A percentile compares a stretch with the other conserved stretches of the same genome.
Conservation (phyloP, 2,329 filamentous ascomycete species). For the Neonectria coccinea region DNA sequence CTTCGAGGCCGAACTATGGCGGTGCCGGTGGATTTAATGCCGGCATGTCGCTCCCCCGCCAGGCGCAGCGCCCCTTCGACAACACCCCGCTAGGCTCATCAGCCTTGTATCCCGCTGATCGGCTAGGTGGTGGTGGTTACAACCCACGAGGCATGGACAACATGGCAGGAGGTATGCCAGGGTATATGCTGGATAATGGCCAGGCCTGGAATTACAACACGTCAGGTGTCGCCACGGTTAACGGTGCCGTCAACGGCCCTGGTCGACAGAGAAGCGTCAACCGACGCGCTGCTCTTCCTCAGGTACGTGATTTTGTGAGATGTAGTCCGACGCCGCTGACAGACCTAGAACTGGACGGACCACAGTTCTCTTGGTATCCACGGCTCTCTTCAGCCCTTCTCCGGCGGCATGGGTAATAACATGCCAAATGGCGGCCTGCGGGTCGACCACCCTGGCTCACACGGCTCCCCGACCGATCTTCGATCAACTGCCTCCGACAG, state of each 20-base stretch:
- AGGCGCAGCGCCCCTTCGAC: conserved; percentile 82
- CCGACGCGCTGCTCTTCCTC: conserved; percentile 73
- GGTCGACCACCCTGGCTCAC: conserved; percentile 56
- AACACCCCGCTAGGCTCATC: conserved; percentile 73
- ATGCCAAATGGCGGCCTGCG: conserved; percentile 58
- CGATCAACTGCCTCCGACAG: conserved; percentile 63
- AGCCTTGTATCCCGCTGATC: conserved; percentile 77
- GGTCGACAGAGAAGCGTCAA: conserved; percentile 67
- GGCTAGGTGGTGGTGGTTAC: conserved; percentile 69
- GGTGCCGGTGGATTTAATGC: conserved; percentile 62
- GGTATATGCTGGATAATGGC: conserved; percentile 73
- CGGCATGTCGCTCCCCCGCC: conserved; percentile 57
- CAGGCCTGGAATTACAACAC: conserved; percentile 83
- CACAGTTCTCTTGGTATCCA: conserved; percentile 58
- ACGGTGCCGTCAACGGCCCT: conserved; percentile 74
- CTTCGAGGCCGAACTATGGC: conserved; percentile 70
- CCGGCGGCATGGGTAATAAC: conserved; percentile 51
- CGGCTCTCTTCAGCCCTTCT: conserved; percentile 51
- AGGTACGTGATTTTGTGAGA: conserved; percentile 66
- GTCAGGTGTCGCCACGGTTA: conserved; percentile 72
- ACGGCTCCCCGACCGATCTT: conserved; percentile 55
- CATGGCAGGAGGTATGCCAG: conserved; percentile 58
- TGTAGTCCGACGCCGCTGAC: conserved; percentile 29
- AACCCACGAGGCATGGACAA: conserved; percentile 69
- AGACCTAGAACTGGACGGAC: conserved; percentile 63